Conservation (phyloP, 805 yeast species). For the Yarrowia osloensis region DNA sequence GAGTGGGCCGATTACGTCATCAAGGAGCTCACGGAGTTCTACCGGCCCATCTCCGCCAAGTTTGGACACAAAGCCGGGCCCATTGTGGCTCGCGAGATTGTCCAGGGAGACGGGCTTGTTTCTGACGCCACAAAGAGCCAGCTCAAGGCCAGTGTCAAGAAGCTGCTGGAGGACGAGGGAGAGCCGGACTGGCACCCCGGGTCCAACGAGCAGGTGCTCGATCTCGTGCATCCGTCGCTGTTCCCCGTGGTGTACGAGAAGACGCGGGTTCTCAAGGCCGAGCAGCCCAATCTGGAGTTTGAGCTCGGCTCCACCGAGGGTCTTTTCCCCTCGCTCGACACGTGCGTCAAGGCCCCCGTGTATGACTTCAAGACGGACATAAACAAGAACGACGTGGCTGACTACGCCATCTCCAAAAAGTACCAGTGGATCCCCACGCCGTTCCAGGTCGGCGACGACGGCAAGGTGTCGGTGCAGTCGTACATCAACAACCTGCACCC, state of each 20-base stretch:
- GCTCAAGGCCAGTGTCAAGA: conserved; percentile 15
- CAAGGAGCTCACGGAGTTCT: conserved; percentile 44
- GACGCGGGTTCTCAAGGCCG: neutral
- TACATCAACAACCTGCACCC: conserved; percentile 50
- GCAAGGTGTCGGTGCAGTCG: conserved; percentile 40
- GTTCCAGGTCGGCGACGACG: conserved; percentile 33
- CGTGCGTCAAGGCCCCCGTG: neutral
- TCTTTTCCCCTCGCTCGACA: neutral
- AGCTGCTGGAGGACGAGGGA: conserved; percentile 33
- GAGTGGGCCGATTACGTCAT: conserved; percentile 40
- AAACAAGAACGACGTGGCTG: conserved; percentile 13
- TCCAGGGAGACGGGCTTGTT: conserved; percentile 38
- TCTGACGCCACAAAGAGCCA: conserved; percentile 33
- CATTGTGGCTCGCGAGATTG: conserved; percentile 37
- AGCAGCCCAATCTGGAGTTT: conserved; percentile 1
- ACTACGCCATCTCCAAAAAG: conserved; percentile 35
- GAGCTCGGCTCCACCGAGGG: conserved; percentile 2
- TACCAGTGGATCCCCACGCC: conserved; percentile 48
- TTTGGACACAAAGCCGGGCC: conserved; percentile 34
- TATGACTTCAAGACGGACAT: neutral
- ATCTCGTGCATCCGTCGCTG: conserved; percentile 49
- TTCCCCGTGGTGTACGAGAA: conserved; percentile 44
- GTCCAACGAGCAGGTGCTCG: conserved; percentile 45
- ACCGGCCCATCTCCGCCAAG: conserved; percentile 31
- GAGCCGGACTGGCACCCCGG: conserved; percentile 46